phyloP scores from a whole-genome alignment of 2,329 filamentous ascomycete species.

The Fusarium mexicanum region DNA sequence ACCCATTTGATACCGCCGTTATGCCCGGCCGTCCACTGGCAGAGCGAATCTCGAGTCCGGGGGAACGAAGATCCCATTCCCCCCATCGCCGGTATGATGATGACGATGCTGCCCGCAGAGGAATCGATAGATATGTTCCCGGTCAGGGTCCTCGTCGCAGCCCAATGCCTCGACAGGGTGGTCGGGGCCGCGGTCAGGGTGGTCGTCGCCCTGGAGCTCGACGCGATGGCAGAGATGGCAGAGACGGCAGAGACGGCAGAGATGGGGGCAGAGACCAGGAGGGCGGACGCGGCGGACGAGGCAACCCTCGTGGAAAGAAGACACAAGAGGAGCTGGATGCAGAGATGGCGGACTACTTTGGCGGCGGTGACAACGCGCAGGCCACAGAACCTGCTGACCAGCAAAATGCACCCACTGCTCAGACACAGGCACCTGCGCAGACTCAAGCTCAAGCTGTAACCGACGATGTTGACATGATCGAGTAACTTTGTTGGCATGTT shows the following conservation, averaged over 20 bases:
- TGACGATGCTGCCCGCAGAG: conserved; percentile 69
- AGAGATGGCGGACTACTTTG: conserved; percentile 97
- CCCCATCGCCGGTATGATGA: conserved; percentile 58
- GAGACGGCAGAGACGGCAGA: conserved; percentile 50
- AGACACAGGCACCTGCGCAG: conserved; percentile 22
- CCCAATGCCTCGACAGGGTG: conserved; percentile 63
- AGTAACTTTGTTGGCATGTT: conserved; percentile 51
- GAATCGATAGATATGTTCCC: conserved; percentile 84
- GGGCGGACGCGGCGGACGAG: conserved; percentile 52
- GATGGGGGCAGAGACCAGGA: conserved; percentile 50
- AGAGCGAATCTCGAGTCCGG: conserved; percentile 67
- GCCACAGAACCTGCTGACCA: conserved; percentile 46
- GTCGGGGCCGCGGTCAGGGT: conserved; percentile 46
- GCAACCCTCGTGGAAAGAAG: conserved; percentile 74
- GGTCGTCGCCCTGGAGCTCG: conserved; percentile 62
- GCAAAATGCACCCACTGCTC: conserved; percentile 44
- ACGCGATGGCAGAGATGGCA: conserved; percentile 50
- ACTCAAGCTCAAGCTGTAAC: conserved; percentile 43
- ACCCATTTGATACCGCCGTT: conserved; percentile 66
- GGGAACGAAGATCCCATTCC: conserved; percentile 69
- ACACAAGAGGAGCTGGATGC: conserved; percentile 92
- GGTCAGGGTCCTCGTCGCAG: conserved; percentile 64
- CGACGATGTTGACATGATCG: conserved; percentile 78
- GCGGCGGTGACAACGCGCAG: conserved; percentile 53
- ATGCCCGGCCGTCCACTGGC: conserved; percentile 67